Evolutionary conservation across 345 rosid genomes (phyloP).

Genomic region (Syzygium aromaticum): DNA sequence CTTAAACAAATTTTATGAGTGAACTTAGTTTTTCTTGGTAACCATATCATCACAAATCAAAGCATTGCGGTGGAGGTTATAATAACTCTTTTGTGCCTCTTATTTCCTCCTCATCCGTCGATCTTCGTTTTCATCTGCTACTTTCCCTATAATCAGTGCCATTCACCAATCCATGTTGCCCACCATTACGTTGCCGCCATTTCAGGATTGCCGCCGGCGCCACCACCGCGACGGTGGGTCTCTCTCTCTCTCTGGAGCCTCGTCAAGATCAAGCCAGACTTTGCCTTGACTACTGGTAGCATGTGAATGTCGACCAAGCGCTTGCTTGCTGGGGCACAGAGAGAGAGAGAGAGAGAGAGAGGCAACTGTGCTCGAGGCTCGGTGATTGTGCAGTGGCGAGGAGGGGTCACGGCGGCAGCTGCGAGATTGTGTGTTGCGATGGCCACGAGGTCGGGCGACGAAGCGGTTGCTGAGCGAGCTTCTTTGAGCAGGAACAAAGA

Average conservation of each 20-base stretch:
- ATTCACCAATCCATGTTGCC: background rate
- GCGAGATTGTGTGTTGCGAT: background rate
- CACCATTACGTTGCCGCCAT: background rate
- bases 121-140: background rate
- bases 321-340: background rate
- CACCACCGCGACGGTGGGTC: accelerated
- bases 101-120: background rate
- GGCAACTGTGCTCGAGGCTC: background rate
- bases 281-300: background rate
- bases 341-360: background rate
- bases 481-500: background rate
- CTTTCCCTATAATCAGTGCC: background rate
- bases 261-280: background rate
- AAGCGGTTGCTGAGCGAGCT: background rate
- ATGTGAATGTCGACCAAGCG: background rate
- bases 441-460: background rate
- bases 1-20: background rate
- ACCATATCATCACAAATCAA: background rate
- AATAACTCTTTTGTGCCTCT: background rate
- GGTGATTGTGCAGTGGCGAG: background rate
- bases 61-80: background rate
- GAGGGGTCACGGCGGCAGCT: background rate
- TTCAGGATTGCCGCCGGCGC: accelerated
- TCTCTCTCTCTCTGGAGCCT: background rate
- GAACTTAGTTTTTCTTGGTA: background rate